Base-by-base conservation (phyloP, 1,284 basidiomycete genomes). In the Coriolopsis trogii region DNA sequence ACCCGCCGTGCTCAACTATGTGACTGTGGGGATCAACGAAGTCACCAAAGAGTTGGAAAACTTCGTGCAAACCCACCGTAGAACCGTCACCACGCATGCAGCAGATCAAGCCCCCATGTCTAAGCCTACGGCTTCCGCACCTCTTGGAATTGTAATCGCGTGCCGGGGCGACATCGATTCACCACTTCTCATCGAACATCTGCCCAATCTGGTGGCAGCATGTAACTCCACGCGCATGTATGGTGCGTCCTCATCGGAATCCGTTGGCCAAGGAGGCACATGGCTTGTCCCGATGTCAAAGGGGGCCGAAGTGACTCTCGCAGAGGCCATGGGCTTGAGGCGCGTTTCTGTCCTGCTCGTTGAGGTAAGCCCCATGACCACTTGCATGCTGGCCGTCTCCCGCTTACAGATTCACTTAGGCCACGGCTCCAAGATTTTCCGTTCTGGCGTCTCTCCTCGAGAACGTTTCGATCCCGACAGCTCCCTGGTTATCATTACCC, bases 111-210 rank as follows among this genome's bases (percentile, higher is more conserved):
- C 52, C 23, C n/a, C 63, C 56, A 25, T 36, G 23, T 30, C 23
- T 15, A 18, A 24, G 16, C 34, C 41, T 12, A 21, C 38, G 9
- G 18, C 51, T 45, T 9, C 66, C 82, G 47, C 67, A 51, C n/a
- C 45, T 12, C 36, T 58, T 21, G 50, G 45, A 12, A 56, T 80
- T 21, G 75, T 93, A 15, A 79, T 91, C 53, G 86, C 84, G 30
- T 93, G 90, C 64, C 76, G 78, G 30, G 78, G 78, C 23, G 91
- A 93, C 62, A 70, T 92, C 51, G 80, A 91, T 64, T 87, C 89
- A n/a, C 76, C 81, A 4, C 70, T 82, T 21, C 70, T 92, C 43
- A 74, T 91, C 39, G 79, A 81, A 34, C 89, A 93, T 65, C 67
- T 93, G 28, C 89, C 85, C 9, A 79, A 85, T 60, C 74, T 92